phyloP scores from a whole-genome alignment of 192 early-diverging fungal species.

The Obelidium mucronatum region DNA sequence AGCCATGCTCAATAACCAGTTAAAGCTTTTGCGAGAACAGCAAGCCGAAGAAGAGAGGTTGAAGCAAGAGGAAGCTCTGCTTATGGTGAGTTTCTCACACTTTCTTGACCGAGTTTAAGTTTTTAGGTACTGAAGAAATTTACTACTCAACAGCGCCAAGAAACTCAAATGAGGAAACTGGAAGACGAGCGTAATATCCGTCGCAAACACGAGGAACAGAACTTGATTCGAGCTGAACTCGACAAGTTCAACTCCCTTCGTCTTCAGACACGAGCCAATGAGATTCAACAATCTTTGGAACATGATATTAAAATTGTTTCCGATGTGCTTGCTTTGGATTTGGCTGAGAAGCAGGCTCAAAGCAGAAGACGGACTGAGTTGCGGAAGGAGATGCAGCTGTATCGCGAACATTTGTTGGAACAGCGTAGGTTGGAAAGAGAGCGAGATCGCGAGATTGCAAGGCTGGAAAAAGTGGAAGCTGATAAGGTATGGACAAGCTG shows the following conservation, averaged over 20 bases:
- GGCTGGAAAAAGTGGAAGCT: slow-evolving; percentile 49
- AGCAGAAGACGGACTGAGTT: slow-evolving; percentile 46
- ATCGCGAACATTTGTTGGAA: slow-evolving; percentile 52
- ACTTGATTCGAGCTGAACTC: slow-evolving; percentile 49
- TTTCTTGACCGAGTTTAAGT: not conserved
- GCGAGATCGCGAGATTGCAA: slow-evolving; percentile 50
- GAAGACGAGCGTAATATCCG: slow-evolving; percentile 53
- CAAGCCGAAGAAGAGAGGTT: slow-evolving; percentile 53
- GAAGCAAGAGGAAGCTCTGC: slow-evolving; percentile 55
- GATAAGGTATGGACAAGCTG: slow-evolving; percentile 43
- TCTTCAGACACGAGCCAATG: slow-evolving; percentile 43
- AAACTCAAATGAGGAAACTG: slow-evolving; percentile 43
- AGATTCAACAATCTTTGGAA: slow-evolving; percentile 47
- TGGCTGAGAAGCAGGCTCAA: slow-evolving; percentile 41
- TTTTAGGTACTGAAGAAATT: not conserved
- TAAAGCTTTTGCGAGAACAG: slow-evolving; percentile 47
- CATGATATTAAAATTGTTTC: slow-evolving; percentile 54
- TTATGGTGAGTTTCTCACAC: slow-evolving; percentile 48
- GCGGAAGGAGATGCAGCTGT: slow-evolving; percentile 53
- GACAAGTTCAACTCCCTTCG: slow-evolving; percentile 59
- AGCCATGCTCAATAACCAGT: slow-evolving; percentile 50
- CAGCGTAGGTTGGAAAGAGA: slow-evolving; percentile 45
- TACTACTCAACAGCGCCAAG: slow-evolving; percentile 47
- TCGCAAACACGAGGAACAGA: slow-evolving; percentile 50
- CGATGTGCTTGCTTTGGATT: slow-evolving; percentile 53